Evolutionary conservation across 148 eudicot genomes (phyloP), one percentile per base, ranked within the genome.

Genomic region (Mesembryanthemum crystallinum): DNA sequence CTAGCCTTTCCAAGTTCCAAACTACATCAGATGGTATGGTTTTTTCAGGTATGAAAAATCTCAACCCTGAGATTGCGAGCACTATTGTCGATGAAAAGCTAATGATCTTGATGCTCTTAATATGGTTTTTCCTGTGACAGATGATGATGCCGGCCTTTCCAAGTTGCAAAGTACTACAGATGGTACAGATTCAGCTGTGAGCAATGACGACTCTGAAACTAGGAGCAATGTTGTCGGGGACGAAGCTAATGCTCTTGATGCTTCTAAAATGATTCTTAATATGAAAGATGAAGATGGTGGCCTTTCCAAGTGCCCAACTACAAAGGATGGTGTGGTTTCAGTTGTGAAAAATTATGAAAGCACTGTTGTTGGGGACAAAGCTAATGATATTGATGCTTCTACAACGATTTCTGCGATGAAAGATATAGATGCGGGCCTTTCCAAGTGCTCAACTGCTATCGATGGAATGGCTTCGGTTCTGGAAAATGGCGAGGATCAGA

Each of bases 401-500:
- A 57, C 49, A 61, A 30, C 29, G 35, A 51, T 59, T 57, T n/a
- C n/a, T n/a, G n/a, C n/a, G n/a, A n/a, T 57, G 25, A 60, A 70
- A 72, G 73, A 52, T 33, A 71, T 71, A 13, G 68, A 70, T 32
- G 47, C 76, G 21, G 11, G 25, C 47, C 67, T 79, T 18, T 65
- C 60, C 43, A 72, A 67, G 64, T 67, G 77, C 77, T 51, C 71
- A 64, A 77, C 71, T 37, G n/a, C 45, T 51, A 11, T 11, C 30
- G 82, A 77, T 72, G 73, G 17, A 6, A 64, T 47, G 64, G 37
- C 55, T 64, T 25, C 70, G 67, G 28, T 15, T 33, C 59, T 21
- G 37, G 81, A 61, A 69, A 74, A 67, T 73, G 71, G 27, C 30
- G 77, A 65, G 51, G 79, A 77, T 5, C 67, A 74, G 74, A 71